phyloP scores from a whole-genome alignment of 1,284 basidiomycete genomes.

The Earliella scabrosa region DNA sequence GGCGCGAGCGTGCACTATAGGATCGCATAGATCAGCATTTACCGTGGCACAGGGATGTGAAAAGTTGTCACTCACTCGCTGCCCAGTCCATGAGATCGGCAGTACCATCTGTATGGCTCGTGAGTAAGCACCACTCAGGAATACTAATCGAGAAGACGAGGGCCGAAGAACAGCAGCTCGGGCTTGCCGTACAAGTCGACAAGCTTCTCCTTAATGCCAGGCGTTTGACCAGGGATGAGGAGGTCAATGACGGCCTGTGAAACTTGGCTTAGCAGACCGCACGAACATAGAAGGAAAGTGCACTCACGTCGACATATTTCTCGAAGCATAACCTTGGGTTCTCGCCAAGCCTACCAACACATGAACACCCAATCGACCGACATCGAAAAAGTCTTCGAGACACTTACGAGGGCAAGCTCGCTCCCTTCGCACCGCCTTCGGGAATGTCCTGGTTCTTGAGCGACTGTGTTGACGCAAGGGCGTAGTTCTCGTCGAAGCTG shows the following conservation, averaged over 20 bases:
- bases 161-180: constrained; percentile 97
- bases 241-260: constrained; percentile 88
- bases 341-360: constrained; percentile 73
- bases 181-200: constrained; percentile 92
- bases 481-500: constrained; percentile 97
- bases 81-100: constrained; percentile 99
- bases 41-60: constrained; percentile 4
- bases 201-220: constrained; percentile 95
- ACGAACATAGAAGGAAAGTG: too few relatives aligned
- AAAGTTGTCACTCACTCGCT: constrained; percentile 71
- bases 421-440: constrained; percentile 96
- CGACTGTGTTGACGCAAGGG: constrained; percentile 95
- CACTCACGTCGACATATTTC: constrained; percentile 94
- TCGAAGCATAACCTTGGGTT: constrained; percentile 92
- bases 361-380: neutral
- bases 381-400: neutral
- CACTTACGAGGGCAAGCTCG: constrained; percentile 86
- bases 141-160: too few relatives aligned
- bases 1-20: constrained; percentile 78
- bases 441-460: constrained; percentile 99
- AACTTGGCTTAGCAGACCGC: too few relatives aligned
- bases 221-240: constrained; percentile 88
- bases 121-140: too few relatives aligned
- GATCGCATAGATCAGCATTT: neutral
- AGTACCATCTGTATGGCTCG: constrained; percentile 73